Percentiles rank a stretch among this genome's conserved stretches.
Conservation (phyloP, 176 grass and related monocot genomes). For the Lolium multiflorum region DNA sequence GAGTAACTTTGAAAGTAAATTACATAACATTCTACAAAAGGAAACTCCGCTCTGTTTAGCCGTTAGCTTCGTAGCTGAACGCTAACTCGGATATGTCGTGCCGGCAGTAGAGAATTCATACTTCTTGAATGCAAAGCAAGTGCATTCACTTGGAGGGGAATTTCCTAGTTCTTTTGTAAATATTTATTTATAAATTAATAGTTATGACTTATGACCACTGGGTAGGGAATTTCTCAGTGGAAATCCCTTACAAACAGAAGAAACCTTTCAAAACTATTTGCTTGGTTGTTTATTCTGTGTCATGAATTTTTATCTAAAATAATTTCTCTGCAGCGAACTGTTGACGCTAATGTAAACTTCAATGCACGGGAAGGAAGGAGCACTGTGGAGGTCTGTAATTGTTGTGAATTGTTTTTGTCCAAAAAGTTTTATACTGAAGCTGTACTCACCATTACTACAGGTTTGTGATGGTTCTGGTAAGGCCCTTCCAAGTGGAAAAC, state of each 20-base stretch:
- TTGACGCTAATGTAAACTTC: slow-evolving; percentile 89
- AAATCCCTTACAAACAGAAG: background rate
- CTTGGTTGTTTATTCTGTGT: slow-evolving; percentile 20
- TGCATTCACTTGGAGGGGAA: background rate
- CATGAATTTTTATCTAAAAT: background rate
- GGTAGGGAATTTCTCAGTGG: background rate
- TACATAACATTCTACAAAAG: background rate
- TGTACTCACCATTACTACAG: slow-evolving; percentile 48
- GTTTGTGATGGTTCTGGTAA: slow-evolving; percentile 54
- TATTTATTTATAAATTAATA: background rate
- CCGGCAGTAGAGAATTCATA: background rate
- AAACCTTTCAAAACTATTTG: slow-evolving; percentile 19
- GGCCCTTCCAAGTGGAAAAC: slow-evolving; percentile 62
- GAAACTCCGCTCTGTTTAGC: background rate
- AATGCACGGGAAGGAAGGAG: slow-evolving; percentile 94
- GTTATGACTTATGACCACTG: background rate
- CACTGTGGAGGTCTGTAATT: slow-evolving; percentile 69
- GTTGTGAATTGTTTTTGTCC: background rate
- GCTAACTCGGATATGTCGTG: background rate
- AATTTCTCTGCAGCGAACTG: slow-evolving; percentile 65
- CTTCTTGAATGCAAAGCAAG: background rate
- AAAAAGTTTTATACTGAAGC: slow-evolving; percentile 19
- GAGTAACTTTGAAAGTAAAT: background rate
- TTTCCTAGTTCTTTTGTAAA: background rate
- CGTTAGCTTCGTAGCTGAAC: background rate